A percentile compares a stretch with the other conserved stretches of the same genome.
phyloP scores from a whole-genome alignment of 1,284 basidiomycete species.

The Ceratobasidium sp. region DNA sequence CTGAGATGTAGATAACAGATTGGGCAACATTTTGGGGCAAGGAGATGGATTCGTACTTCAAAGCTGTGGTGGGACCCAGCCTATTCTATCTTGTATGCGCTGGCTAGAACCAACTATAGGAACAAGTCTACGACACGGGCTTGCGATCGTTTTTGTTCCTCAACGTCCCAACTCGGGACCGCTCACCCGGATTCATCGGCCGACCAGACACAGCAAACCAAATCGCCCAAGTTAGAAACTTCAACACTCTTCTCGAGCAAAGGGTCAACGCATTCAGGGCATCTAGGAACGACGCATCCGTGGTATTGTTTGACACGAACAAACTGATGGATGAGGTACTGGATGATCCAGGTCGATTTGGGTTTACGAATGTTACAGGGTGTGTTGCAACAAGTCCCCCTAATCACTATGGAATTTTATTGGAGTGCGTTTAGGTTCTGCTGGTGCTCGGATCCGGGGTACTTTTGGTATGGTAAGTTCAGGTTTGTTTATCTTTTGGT shows the following conservation, averaged over 20 bases:
- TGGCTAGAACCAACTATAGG: conserved; percentile 48
- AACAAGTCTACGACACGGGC: conserved; percentile 54
- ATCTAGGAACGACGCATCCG: conserved; percentile 49
- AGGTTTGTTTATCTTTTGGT: conserved; percentile 6
- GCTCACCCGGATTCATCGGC: conserved; percentile 53
- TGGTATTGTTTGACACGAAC: conserved; percentile 60
- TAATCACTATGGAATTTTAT: background rate
- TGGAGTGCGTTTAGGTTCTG: conserved; percentile 54
- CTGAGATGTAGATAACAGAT: background rate
- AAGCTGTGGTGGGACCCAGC: background rate
- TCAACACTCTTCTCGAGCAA: conserved; percentile 54
- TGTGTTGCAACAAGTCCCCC: conserved; percentile 44
- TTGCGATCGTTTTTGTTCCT: conserved; percentile 60
- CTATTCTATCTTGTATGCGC: background rate
- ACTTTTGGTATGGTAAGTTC: conserved; percentile 62
- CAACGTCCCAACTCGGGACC: conserved; percentile 62
- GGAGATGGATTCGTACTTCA: background rate
- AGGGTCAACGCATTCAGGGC: conserved; percentile 52
- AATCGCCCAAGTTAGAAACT: conserved; percentile 54
- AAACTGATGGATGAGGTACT: conserved; percentile 58
- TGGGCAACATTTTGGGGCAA: background rate
- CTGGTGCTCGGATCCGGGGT: conserved; percentile 56
- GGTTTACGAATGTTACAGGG: conserved; percentile 61
- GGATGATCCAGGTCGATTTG: conserved; percentile 53
- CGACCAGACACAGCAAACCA: conserved; percentile 50